These are phyloP conservation scores for Fusarium brachygibbosum DNA, from an alignment of 2,329 filamentous ascomycete genomes.

Conservation along the genomic window DNA sequence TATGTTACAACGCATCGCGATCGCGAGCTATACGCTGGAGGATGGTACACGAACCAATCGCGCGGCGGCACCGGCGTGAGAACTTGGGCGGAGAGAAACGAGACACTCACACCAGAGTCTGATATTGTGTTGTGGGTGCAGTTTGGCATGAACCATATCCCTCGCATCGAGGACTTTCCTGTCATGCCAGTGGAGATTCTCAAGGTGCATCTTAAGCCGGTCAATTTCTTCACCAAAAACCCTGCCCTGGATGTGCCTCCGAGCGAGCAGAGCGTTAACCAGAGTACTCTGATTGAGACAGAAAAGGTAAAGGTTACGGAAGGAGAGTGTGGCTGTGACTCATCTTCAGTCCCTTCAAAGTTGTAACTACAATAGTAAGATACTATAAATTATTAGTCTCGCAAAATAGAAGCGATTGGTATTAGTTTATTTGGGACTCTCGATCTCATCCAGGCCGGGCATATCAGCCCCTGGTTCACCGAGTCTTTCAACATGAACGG, in stretches of 20 bases:
- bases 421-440: constrained; percentile 11
- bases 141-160: constrained; percentile 65
- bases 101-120: constrained; percentile 73
- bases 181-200: constrained; percentile 56
- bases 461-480: neutral
- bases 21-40: constrained; percentile 64
- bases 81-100: constrained; percentile 55
- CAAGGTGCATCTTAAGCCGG: constrained; percentile 51
- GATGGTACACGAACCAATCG: constrained; percentile 67
- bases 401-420: neutral
- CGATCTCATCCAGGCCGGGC: neutral
- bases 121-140: constrained; percentile 72
- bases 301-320: neutral
- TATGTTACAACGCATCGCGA: constrained; percentile 66
- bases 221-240: constrained; percentile 64
- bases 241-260: constrained; percentile 62
- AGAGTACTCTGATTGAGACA: constrained; percentile 32
- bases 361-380: neutral
- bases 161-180: constrained; percentile 64
- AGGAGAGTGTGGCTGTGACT: constrained; percentile 17
- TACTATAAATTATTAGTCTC: neutral
- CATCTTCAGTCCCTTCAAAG: constrained; percentile 14
- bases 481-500: constrained; percentile 18
- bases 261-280: constrained; percentile 36
- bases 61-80: constrained; percentile 50